These are phyloP conservation scores for Penicillium sumatraense DNA, from an alignment of 2,329 filamentous ascomycete genomes.

Conservation along the genomic window DNA sequence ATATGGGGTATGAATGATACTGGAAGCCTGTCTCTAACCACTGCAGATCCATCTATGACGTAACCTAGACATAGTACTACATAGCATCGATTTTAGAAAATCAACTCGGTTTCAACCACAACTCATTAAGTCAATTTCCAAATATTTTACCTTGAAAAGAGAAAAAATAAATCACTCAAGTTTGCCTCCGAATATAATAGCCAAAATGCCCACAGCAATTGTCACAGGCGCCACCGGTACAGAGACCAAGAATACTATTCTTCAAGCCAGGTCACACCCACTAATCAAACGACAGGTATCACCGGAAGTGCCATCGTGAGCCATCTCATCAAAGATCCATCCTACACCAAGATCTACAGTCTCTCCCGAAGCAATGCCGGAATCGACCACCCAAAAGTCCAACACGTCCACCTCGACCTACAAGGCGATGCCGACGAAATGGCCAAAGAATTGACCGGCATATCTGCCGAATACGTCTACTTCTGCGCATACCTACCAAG, in stretches of 20 bases:
- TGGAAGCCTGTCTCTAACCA: too few species aligned
- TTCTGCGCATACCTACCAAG: slow-evolving; percentile 50
- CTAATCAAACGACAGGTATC: slow-evolving; percentile 37
- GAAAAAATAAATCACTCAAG: too few species aligned
- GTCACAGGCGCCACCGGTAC: not conserved
- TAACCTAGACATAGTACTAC: too few species aligned
- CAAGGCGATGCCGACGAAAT: slow-evolving; percentile 39
- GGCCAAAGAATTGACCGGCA: slow-evolving; percentile 40
- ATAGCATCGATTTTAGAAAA: too few species aligned
- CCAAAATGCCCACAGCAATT: not conserved
- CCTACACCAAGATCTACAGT: slow-evolving; percentile 45
- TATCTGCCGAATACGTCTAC: slow-evolving; percentile 48
- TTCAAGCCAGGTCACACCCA: not conserved
- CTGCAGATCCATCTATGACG: too few species aligned
- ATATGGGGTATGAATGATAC: too few species aligned
- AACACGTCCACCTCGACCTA: slow-evolving; percentile 47
- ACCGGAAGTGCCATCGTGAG: slow-evolving; percentile 46
- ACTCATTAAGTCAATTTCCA: too few species aligned
- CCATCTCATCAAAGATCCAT: slow-evolving; percentile 40
- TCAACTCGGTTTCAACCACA: too few species aligned
- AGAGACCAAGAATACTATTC: not conserved
- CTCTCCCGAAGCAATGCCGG: slow-evolving; percentile 48
- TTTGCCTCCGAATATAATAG: too few species aligned
- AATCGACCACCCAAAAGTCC: slow-evolving; percentile 39
- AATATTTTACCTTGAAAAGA: too few species aligned